These are phyloP conservation scores for Pythium sp. DNA, from an alignment of 352 stramenopile genomes.

Conservation along the genomic window DNA sequence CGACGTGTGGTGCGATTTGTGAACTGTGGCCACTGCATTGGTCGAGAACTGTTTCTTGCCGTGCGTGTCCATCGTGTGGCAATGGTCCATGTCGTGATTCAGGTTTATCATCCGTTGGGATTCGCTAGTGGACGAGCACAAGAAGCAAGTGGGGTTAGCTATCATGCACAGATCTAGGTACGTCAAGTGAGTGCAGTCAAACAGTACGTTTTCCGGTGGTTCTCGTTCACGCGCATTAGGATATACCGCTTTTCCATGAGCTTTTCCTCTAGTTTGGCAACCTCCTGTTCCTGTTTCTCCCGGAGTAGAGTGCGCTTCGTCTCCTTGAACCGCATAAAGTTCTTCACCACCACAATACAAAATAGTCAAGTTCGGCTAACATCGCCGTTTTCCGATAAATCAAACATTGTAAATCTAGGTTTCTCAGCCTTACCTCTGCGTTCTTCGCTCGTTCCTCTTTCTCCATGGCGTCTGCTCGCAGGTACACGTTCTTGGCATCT, in stretches of 20 bases:
- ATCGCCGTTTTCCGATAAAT: not conserved
- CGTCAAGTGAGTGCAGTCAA: too few relatives aligned
- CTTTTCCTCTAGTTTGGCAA: constrained; percentile 60
- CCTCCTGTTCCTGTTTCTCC: constrained; percentile 55
- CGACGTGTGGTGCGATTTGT: constrained; percentile 47
- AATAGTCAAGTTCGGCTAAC: not conserved
- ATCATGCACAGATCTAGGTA: too few relatives aligned
- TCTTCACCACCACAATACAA: constrained; percentile 17
- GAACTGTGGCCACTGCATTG: constrained; percentile 31
- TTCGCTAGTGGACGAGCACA: constrained; percentile 42
- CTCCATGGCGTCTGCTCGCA: constrained; percentile 56
- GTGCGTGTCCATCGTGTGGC: constrained; percentile 57
- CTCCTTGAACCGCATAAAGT: constrained; percentile 64
- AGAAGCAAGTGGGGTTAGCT: too few relatives aligned
- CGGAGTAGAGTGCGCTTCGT: constrained; percentile 44
- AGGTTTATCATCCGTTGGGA: constrained; percentile 70
- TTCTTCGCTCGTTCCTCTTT: constrained; percentile 47
- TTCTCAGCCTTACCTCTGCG: constrained; percentile 18
- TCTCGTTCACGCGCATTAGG: constrained; percentile 54
- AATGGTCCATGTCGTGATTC: constrained; percentile 57
- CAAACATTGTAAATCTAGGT: not conserved
- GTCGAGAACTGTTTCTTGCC: constrained; percentile 66
- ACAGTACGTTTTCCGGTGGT: constrained; percentile 56
- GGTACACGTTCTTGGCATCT: constrained; percentile 71
- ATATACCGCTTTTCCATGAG: constrained; percentile 73